phyloP scores from a whole-genome alignment of 805 yeast genomes.

The Grigorovia yakushimaensis region DNA sequence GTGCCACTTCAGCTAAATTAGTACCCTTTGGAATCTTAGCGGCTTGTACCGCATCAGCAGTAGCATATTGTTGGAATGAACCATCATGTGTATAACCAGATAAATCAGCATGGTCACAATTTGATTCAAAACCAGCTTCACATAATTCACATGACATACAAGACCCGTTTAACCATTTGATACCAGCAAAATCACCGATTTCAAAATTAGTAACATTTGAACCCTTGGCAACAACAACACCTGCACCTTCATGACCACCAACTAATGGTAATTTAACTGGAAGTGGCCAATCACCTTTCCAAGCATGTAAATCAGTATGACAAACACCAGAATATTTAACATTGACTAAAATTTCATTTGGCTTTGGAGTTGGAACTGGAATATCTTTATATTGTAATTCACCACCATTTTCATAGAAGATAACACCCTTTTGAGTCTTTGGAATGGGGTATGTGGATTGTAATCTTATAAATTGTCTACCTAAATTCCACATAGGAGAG shows the following conservation, averaged over 20 bases:
- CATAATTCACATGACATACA: constrained; percentile 53
- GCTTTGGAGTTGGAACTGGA: constrained; percentile 47
- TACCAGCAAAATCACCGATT: constrained; percentile 53
- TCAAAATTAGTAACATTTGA: constrained; percentile 45
- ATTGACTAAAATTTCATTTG: constrained; percentile 47
- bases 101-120: constrained; percentile 41
- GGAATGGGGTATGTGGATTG: constrained; percentile 30
- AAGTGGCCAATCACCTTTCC: constrained; percentile 63
- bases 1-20: constrained; percentile 63
- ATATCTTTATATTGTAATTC: constrained; percentile 41
- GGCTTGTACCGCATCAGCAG: constrained; percentile 80
- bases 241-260: constrained; percentile 65
- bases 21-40: constrained; percentile 66
- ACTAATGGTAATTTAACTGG: constrained; percentile 47
- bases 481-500: background rate
- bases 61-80: constrained; percentile 80
- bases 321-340: constrained; percentile 59
- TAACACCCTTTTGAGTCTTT: constrained; percentile 41
- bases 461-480: constrained; percentile 13
- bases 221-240: constrained; percentile 52
- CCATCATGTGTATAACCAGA: constrained; percentile 56
- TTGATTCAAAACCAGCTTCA: constrained; percentile 42
- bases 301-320: constrained; percentile 58
- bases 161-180: constrained; percentile 57
- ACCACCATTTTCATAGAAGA: constrained; percentile 43